phyloP scores from a whole-genome alignment of 2,329 filamentous ascomycete genomes.

The Sporothrix humicola region DNA sequence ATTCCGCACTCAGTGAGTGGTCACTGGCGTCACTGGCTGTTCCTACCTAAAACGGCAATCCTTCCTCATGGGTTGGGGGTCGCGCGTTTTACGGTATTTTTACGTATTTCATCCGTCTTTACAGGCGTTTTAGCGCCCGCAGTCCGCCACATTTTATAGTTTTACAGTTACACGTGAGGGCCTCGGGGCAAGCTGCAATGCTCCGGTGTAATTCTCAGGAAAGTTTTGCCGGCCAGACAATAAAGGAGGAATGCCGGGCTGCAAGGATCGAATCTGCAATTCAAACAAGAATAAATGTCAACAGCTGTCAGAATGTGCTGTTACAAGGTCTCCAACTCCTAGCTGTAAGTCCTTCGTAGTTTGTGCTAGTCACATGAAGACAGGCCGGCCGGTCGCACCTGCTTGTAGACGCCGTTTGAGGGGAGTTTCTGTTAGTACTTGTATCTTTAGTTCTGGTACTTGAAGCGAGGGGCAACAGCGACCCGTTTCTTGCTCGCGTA shows the following conservation, averaged over 20 bases:
- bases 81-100: background rate
- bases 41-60: slow-evolving; percentile 26
- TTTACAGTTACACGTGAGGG: slow-evolving; percentile 20
- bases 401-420: slow-evolving; percentile 1
- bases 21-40: background rate
- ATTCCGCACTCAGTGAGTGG: no score
- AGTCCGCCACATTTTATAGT: background rate
- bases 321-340: no score
- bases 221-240: background rate
- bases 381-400: background rate
- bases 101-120: background rate
- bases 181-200: background rate
- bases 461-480: background rate
- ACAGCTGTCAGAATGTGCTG: background rate
- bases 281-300: background rate
- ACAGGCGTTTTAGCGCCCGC: slow-evolving; percentile 18
- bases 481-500: background rate
- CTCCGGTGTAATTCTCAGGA: background rate
- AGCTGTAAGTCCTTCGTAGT: background rate
- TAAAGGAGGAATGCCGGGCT: background rate
- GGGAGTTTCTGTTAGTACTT: background rate
- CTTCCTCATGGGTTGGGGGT: slow-evolving; percentile 24
- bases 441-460: background rate
- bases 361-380: background rate
- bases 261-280: background rate